A percentile compares a stretch with the other conserved stretches of the same genome.
Evolutionary conservation across 345 rosid species (phyloP).

Genomic region (Brassica carinata): DNA sequence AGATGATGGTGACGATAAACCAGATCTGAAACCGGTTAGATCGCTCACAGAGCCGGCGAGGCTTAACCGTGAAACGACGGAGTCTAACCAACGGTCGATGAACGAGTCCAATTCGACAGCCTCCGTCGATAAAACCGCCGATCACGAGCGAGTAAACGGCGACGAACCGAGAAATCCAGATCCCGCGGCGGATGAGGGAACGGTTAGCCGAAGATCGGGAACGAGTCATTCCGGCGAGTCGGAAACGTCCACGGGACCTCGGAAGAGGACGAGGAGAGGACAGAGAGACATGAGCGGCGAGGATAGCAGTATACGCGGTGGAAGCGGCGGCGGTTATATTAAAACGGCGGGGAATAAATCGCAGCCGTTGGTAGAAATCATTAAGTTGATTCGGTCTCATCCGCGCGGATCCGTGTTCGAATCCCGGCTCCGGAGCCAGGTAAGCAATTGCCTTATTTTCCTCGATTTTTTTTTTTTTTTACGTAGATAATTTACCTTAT

Average conservation of each 20-base stretch:
- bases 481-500: not conserved
- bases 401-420: constrained; percentile 51
- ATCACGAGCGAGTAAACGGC: constrained; percentile 23
- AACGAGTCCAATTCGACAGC: constrained; percentile 80
- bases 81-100: constrained; percentile 60
- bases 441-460: constrained; percentile 27
- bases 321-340: constrained; percentile 34
- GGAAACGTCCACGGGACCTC: constrained; percentile 58
- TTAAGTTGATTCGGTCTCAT: constrained; percentile 59
- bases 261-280: constrained; percentile 42
- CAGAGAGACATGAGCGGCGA: constrained; percentile 33
- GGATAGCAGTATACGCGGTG: constrained; percentile 22
- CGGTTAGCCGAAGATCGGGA: constrained; percentile 33
- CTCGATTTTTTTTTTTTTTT: constrained; percentile 4
- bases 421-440: constrained; percentile 57
- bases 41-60: constrained; percentile 13
- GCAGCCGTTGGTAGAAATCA: constrained; percentile 52
- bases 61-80: constrained; percentile 34
- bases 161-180: constrained; percentile 35
- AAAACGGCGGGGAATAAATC: constrained; percentile 42
- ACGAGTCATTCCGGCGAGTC: constrained; percentile 47
- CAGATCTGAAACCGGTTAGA: constrained; percentile 39
- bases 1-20: constrained; percentile 27
- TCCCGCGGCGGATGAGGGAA: constrained; percentile 32
- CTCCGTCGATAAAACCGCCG: constrained; percentile 42